Evolutionary conservation across 2,329 filamentous ascomycete species (phyloP).

Genomic region (Aspergillus brunneoviolaceus): DNA sequence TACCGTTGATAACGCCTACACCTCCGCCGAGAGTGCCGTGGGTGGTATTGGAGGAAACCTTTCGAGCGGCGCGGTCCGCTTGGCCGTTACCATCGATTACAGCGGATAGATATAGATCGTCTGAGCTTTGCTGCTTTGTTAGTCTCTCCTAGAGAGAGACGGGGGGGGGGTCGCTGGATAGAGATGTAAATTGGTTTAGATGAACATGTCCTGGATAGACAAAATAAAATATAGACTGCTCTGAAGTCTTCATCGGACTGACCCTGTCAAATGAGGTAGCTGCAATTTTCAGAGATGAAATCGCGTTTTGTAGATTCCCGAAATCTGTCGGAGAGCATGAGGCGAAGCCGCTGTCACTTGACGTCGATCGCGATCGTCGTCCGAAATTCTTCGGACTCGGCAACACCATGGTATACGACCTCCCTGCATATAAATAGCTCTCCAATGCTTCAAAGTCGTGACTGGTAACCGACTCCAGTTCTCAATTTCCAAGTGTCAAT

Average conservation of each 20-base stretch:
- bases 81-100: constrained; percentile 32
- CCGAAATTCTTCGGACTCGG: not conserved
- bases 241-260: not conserved
- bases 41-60: constrained; percentile 40
- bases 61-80: constrained; percentile 22
- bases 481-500: not conserved
- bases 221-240: not conserved
- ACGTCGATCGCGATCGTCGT: not conserved
- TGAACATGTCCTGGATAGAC: not conserved
- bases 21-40: constrained; percentile 22
- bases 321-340: constrained; percentile 5
- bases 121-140: not conserved
- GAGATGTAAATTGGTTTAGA: not conserved
- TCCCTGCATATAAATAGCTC: not conserved
- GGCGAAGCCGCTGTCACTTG: not conserved
- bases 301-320: not conserved
- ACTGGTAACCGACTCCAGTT: not conserved
- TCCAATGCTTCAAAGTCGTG: not conserved
- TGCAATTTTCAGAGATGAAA: not conserved
- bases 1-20: constrained; percentile 35
- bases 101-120: constrained; percentile 20
- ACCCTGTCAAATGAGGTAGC: not conserved
- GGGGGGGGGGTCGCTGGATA: not conserved
- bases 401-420: not conserved
- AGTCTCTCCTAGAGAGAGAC: not conserved